Percentiles rank a stretch among this genome's conserved stretches.
Evolutionary conservation across 805 yeast genomes (phyloP).

Genomic region (Vanderwaltozyma verrucispora): DNA sequence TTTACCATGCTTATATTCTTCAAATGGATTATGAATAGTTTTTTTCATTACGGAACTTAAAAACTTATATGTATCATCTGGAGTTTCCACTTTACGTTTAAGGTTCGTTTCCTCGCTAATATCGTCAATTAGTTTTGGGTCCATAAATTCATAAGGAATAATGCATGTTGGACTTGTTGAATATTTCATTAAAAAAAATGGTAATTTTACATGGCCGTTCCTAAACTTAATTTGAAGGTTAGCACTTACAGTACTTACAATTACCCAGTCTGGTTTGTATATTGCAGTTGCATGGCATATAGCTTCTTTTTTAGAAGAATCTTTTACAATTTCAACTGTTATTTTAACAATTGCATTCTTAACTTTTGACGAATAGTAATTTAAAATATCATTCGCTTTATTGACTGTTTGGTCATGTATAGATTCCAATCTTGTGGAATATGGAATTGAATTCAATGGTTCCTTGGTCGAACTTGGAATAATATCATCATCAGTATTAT

Average conservation of each 20-base stretch:
- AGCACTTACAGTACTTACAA: constrained; percentile 27
- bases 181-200: constrained; percentile 25
- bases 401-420: constrained; percentile 19
- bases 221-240: constrained; percentile 28
- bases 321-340: constrained; percentile 25
- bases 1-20: background rate
- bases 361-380: constrained; percentile 20
- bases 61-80: constrained; percentile 5
- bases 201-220: constrained; percentile 27
- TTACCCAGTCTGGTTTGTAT: constrained; percentile 24
- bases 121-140: constrained; percentile 19
- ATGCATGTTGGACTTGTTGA: constrained; percentile 21
- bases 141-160: constrained; percentile 27
- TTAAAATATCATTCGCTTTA: constrained; percentile 15
- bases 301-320: constrained; percentile 16
- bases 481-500: background rate
- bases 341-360: constrained; percentile 17
- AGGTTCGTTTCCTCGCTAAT: constrained; percentile 1
- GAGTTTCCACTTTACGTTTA: background rate
- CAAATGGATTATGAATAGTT: constrained; percentile 19
- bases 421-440: constrained; percentile 15
- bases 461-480: background rate
- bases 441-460: background rate
- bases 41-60: constrained; percentile 12
- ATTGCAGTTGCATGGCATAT: constrained; percentile 16